Evolutionary conservation across 2,329 filamentous ascomycete genomes (phyloP).

Genomic region (Leptographium flavum): DNA sequence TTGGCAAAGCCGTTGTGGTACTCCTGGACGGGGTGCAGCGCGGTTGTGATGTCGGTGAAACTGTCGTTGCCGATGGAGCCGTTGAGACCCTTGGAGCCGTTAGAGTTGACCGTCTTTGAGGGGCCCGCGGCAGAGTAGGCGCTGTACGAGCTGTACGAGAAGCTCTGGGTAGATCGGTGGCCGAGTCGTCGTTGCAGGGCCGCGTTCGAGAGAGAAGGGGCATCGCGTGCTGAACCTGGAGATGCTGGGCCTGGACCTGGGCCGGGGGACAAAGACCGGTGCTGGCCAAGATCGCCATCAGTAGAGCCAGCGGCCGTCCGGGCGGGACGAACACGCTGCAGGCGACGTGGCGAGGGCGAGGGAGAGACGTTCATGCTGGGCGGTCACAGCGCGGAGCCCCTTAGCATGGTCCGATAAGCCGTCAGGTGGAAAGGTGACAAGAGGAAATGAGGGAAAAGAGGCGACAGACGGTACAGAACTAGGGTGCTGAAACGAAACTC

Average conservation of each 20-base stretch:
- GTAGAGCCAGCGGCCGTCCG: neutral
- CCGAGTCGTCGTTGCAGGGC: no score
- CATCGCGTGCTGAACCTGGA: neutral
- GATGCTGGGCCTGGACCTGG: neutral
- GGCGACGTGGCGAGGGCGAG: conserved; percentile 6
- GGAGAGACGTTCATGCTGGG: conserved; percentile 5
- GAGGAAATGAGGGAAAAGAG: neutral
- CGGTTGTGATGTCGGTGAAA: neutral
- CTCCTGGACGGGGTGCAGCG: conserved; percentile 15
- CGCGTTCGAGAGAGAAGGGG: neutral
- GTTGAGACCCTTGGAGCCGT: neutral
- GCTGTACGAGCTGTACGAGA: neutral
- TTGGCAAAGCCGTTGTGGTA: conserved; percentile 19
- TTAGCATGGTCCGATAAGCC: conserved; percentile 23
- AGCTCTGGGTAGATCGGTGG: neutral
- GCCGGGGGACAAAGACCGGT: neutral
- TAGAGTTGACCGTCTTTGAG: no score
- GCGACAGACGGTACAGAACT: neutral
- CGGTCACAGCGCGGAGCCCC: neutral
- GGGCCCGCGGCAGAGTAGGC: no score
- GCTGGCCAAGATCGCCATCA: neutral
- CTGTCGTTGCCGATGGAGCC: conserved; percentile 3
- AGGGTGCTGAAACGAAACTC: neutral
- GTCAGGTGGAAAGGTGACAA: neutral
- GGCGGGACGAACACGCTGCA: conserved; percentile 1